phyloP scores from a whole-genome alignment of 2,329 filamentous ascomycete genomes.

The Calonectria leucothoes region DNA sequence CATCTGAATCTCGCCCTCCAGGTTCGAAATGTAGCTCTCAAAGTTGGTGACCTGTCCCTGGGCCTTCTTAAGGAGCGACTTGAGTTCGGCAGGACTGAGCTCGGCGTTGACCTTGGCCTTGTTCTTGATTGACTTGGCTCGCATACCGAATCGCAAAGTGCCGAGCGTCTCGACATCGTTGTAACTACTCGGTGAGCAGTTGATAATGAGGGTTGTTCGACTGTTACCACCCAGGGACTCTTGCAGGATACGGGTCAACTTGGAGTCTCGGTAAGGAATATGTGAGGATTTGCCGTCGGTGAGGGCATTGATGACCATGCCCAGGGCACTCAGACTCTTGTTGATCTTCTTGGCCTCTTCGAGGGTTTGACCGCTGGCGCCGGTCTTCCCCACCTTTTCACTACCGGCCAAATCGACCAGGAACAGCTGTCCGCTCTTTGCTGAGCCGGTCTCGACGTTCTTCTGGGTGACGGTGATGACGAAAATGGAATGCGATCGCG shows the following conservation, averaged over 20 bases:
- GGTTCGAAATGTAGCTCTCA: conserved; percentile 83
- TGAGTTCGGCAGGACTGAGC: conserved; percentile 94
- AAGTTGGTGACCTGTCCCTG: conserved; percentile 91
- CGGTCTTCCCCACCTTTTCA: conserved; percentile 98
- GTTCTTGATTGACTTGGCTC: conserved; percentile 99
- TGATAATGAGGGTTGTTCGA: conserved; percentile 97
- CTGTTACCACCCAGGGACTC: conserved; percentile 98
- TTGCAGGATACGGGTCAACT: conserved; percentile 96
- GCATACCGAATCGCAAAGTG: conserved; percentile 92
- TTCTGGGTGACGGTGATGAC: conserved; percentile 97
- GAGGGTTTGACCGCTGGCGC: conserved; percentile 94
- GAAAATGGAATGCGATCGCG: conserved; percentile 97
- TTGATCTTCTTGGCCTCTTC: conserved; percentile 99
- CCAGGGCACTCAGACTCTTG: conserved; percentile 97
- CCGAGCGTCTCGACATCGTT: conserved; percentile 95
- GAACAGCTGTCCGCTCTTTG: conserved; percentile 96
- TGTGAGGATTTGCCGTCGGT: conserved; percentile 98
- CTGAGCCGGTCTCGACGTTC: conserved; percentile 94
- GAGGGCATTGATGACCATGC: conserved; percentile 98
- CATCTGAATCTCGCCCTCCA: conserved; percentile 86
- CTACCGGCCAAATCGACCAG: conserved; percentile 98
- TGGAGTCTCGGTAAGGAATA: conserved; percentile 96
- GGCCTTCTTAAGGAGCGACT: conserved; percentile 90
- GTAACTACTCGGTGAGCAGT: conserved; percentile 98
- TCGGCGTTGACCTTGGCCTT: conserved; percentile 99